Base-by-base conservation (phyloP, 139 green algal genomes). In the Picochlorum sp. region DNA sequence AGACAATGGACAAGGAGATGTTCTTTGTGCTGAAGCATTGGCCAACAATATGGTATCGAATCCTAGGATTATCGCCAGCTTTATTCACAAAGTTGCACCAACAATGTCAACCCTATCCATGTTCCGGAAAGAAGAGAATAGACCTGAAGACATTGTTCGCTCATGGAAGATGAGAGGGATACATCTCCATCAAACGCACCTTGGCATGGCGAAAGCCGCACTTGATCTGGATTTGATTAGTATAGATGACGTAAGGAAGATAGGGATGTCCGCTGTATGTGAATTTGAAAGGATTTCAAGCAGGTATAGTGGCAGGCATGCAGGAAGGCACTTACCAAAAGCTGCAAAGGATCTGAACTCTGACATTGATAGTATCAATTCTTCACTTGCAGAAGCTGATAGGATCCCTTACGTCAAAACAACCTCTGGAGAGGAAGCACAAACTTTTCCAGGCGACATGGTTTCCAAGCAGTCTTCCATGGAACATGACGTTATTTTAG, bases 1-100 rank as follows among this genome's bases (percentile, higher is more conserved):
- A 4, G 82, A 88, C 70, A 83, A 85, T 49, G 82, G 82, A 6
- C 82, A 88, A 70, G 80, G 81, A 30, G 81, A 87, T 63, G 61
- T 87, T 41, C 70, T 80, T 30, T 68, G 75, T 49, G 73, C 81
- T 26, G 80, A 86, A 66, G 62, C 66, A 13, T 50, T 86, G 56
- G 71, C 55, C 49, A 41, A 54, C 10, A 49, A 64, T 5, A 73
- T 59, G 13, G 10, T 16, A 45, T 60, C 50, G 30, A 66, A 45
- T 60, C 61, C 57, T 45, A 38, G 4, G 4, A 67, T 85, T 59
- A 44, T 83, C 41, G 66, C 71, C 41, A 69, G 60, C 30, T 70
- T 83, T 68, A 74, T 85, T 14, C 72, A 83, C 65, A 38, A 62
- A 38, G 78, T 79, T 10, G 52, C 49, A 34, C 67, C 71, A 13